Evolutionary conservation across 2,329 filamentous ascomycete genomes (phyloP).

Genomic region (Neurospora crassa): DNA sequence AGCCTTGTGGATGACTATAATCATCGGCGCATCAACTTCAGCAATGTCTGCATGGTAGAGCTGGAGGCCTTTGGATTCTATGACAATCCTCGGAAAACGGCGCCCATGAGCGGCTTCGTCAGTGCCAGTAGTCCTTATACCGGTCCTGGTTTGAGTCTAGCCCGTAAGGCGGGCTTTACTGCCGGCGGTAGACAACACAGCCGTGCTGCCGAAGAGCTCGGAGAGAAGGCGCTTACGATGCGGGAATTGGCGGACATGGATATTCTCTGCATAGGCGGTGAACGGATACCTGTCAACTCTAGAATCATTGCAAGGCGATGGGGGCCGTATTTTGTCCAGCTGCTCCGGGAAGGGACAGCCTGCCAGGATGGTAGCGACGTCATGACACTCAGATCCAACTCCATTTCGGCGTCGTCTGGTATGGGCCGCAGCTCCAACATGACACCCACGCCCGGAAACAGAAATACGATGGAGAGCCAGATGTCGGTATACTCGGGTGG

Average conservation of each 20-base stretch:
- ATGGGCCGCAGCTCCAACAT: conserved; percentile 68
- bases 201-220: conserved; percentile 73
- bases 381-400: conserved; percentile 57
- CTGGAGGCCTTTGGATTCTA: conserved; percentile 95
- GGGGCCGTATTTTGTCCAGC: conserved; percentile 92
- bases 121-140: conserved; percentile 69
- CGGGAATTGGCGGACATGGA: conserved; percentile 96
- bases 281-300: conserved; percentile 89
- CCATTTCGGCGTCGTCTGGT: conserved; percentile 34
- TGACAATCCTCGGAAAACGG: conserved; percentile 77
- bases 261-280: conserved; percentile 81
- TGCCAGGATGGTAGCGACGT: conserved; percentile 65
- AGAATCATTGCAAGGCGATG: conserved; percentile 78
- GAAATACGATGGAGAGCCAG: conserved; percentile 38
- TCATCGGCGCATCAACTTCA: conserved; percentile 93
- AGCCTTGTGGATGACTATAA: conserved; percentile 97
- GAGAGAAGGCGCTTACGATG: conserved; percentile 66
- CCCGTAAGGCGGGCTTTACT: conserved; percentile 52
- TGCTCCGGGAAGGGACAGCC: conserved; percentile 71
- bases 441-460: conserved; percentile 67
- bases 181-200: conserved; percentile 70
- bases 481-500: conserved; percentile 31
- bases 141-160: conserved; percentile 44
- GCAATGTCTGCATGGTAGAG: conserved; percentile 93
- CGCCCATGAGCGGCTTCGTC: conserved; percentile 72